phyloP scores from a whole-genome alignment of 495 filamentous ascomycete species.

The Oidiodendron maius region DNA sequence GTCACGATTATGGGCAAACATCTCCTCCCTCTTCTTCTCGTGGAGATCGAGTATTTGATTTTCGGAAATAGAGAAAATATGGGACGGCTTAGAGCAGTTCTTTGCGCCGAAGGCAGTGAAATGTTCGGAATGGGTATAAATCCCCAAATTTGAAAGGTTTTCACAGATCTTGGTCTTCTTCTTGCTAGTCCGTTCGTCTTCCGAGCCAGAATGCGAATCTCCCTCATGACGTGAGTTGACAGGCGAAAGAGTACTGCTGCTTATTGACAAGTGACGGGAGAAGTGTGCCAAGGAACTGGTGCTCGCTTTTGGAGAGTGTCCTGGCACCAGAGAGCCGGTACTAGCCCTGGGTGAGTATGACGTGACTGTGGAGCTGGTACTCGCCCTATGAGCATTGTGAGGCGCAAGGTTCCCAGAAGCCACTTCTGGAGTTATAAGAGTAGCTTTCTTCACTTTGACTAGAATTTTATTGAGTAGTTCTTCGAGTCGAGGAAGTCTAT shows the following conservation, averaged over 20 bases:
- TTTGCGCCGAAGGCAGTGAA: constrained; percentile 51
- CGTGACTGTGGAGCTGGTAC: too few relatives aligned
- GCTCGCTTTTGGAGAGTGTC: background rate
- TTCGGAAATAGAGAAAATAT: constrained; percentile 86
- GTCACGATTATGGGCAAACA: constrained; percentile 78
- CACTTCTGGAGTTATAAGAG: constrained; percentile 32
- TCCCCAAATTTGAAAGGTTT: constrained; percentile 62
- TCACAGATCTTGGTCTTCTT: constrained; percentile 66
- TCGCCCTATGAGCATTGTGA: too few relatives aligned
- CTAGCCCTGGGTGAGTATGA: too few relatives aligned
- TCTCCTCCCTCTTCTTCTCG: constrained; percentile 45
- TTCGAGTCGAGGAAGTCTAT: constrained; percentile 58
- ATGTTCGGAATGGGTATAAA: constrained; percentile 77
- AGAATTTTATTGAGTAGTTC: constrained; percentile 73
- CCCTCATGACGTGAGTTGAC: constrained; percentile 8
- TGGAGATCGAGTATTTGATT: constrained; percentile 67
- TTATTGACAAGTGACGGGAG: constrained; percentile 8
- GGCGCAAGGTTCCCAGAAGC: too few relatives aligned
- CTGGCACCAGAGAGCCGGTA: background rate
- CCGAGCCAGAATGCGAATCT: constrained; percentile 21
- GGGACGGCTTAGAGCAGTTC: constrained; percentile 68
- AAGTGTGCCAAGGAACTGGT: background rate
- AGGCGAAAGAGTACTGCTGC: constrained; percentile 18
- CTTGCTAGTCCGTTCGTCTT: constrained; percentile 25
- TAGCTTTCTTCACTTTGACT: constrained; percentile 79